These are phyloP conservation scores for Colletotrichum graminicola DNA, from an alignment of 2,329 filamentous ascomycete species.

Conservation along the genomic window DNA sequence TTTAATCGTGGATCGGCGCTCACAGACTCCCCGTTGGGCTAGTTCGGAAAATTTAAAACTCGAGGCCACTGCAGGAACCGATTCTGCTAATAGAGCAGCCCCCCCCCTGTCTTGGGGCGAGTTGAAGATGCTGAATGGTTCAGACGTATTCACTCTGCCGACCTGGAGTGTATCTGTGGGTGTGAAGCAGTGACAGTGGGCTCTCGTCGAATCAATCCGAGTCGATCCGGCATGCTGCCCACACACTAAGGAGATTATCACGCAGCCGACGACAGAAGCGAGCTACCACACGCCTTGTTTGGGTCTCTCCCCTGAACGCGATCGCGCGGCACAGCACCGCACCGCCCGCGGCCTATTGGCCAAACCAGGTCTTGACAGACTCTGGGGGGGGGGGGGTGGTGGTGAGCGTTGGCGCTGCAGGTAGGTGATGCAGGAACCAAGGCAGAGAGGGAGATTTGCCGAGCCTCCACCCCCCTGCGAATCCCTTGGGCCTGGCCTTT, in stretches of 20 bases:
- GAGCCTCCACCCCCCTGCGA: slow-evolving; percentile 15
- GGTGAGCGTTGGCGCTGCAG: not conserved
- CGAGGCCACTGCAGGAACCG: slow-evolving; percentile 10
- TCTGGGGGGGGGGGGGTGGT: not conserved
- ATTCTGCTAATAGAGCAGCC: not conserved
- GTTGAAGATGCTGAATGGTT: not conserved
- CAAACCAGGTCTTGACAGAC: slow-evolving; percentile 23
- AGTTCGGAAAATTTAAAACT: not conserved
- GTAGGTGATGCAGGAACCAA: slow-evolving; percentile 36
- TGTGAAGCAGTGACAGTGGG: not conserved
- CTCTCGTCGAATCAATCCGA: not conserved
- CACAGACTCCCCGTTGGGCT: slow-evolving; percentile 1
- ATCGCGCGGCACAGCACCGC: not conserved
- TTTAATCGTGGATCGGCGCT: slow-evolving; percentile 10
- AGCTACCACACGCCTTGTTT: not conserved
- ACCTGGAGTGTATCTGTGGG: too few relatives aligned
- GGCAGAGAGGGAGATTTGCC: slow-evolving; percentile 38
- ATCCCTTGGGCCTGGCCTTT: not conserved
- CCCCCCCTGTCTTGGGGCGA: not conserved
- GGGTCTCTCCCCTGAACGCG: slow-evolving; percentile 16
- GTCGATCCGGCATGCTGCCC: not conserved
- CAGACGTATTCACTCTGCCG: not conserved
- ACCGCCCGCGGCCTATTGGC: slow-evolving; percentile 25
- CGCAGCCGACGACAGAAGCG: not conserved
- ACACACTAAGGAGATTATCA: slow-evolving; percentile 20